Evolutionary conservation across 2,329 filamentous ascomycete genomes (phyloP).

Genomic region (Setomelanomma holmii): DNA sequence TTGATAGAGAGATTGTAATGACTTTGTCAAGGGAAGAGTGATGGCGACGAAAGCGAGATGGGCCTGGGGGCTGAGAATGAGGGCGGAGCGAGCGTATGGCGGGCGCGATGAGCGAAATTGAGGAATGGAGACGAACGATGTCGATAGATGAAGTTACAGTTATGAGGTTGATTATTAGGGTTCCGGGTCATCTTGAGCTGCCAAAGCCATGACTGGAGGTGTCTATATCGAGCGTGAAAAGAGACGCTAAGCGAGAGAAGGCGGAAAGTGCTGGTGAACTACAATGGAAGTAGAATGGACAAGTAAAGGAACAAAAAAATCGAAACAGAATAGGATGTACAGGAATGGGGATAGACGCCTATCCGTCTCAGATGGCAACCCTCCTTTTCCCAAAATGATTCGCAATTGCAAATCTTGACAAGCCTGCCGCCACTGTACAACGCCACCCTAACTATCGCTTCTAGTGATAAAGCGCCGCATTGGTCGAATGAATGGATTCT

Average conservation of each 20-base stretch:
- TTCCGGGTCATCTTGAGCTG: background rate
- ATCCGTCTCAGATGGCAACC: background rate
- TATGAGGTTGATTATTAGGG: background rate
- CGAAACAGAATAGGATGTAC: background rate
- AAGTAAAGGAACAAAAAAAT: background rate
- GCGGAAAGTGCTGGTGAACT: background rate
- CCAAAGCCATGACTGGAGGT: background rate
- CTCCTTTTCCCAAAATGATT: background rate
- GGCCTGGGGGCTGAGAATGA: too few species aligned
- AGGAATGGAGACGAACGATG: background rate
- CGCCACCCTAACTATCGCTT: background rate
- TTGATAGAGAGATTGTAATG: too few species aligned
- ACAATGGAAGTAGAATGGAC: background rate
- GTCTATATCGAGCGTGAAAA: background rate
- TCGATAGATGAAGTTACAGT: background rate
- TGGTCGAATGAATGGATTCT: too few species aligned
- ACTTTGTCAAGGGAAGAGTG: too few species aligned
- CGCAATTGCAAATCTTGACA: background rate
- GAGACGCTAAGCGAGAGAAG: conserved; percentile 6
- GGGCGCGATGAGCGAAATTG: too few species aligned
- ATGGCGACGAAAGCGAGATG: too few species aligned
- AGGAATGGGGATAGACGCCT: background rate
- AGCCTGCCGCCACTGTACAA: background rate
- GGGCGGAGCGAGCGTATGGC: too few species aligned
- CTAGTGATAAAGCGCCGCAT: background rate